Base-by-base conservation (phyloP, 768 basidiomycete genomes). In the Lentinus brumalis region DNA sequence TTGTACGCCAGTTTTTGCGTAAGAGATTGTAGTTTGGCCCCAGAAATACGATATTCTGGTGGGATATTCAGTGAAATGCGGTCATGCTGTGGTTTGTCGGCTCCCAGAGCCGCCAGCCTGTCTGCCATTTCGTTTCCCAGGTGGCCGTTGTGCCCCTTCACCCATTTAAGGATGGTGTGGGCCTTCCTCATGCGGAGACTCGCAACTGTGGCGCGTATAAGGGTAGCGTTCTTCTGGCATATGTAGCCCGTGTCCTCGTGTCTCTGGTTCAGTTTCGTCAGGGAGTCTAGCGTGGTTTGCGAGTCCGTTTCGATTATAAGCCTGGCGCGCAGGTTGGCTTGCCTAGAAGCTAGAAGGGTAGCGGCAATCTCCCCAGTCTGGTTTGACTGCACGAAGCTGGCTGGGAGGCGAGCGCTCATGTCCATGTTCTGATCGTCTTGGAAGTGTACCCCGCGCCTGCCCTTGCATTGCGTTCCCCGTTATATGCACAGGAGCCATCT, bases 241-340 rank as follows among this genome's bases (percentile, higher is more conserved):
- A 71, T 67, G 66, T 64, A 78, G 0, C 76, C 74, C 0, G 14
- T 11, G 44, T 76, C 66, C 42, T 77, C 74, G 65, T 69, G 67
- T 1, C 50, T 46, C 0, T 31, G 6, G 0, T 64, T 46, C 55
- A 64, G 40, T 15, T 53, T 30, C 2, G 67, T 62, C 9, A 64
- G 41, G 0, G 67, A 53, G 1, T 69, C 42, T 0, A 70, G 66
- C 0, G 49, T 56, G 1, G 69, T 65, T 14, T n/a, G 39, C 0
- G 71, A 70, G 67, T 73, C 68, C 0, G 67, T 59, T n/a, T 50
- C 46, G 0, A 69, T 60, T 14, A 29, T 14, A 0, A 73, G 0
- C 0, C 62, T 51, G 0, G 3, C 15, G 5, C 26, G 5, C 1
- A 0, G 10, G 0, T 14, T 32, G 1, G 21, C 1, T 29, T 0